Base-by-base conservation (phyloP, 2,329 filamentous ascomycete species). In the Talaromyces sp. region DNA sequence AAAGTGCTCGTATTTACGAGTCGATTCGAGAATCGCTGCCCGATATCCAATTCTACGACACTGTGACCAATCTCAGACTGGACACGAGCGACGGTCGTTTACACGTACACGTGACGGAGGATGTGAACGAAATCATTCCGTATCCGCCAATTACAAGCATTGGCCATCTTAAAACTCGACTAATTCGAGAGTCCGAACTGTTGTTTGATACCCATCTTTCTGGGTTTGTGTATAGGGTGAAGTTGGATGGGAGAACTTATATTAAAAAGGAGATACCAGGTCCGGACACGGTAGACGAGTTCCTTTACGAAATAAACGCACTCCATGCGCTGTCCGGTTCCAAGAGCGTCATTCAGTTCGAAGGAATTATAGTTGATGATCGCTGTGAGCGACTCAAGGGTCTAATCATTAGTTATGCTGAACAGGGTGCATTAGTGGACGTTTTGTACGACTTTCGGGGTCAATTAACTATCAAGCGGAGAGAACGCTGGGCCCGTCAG, bases 241-340 rank as follows among this genome's bases (percentile, higher is more conserved):
- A 80, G 14, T 85, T 92, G 40, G 81, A 85, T 62, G 87, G 85
- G 9, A 79, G 83, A 61, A 79, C 86, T 1, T 89, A 92, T 69
- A 96, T 99, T 77, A 98, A 98, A 76, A 99, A 99, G 75, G 95
- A 99, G 72, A 98, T 99, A 16, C 95, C 95, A 0, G 93, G 94
- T 1, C 94, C 93, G 2, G 94, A 98, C 69, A 95, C 91, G 0
- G 89, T 98, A 23, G 94, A 98, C 65, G 95, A 98, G 73, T 99
- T 99, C 70, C 81, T 98, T 2, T 99, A 99, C 74, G 95, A 99
- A 77, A 90, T 97, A 73, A 97, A 98, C 73, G 94, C 94, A 3
- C 85, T 99, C n/a, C 88, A 90, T 73, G 86, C 87, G 33, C 81
- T 99, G 16, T 82, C 84, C 50, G 86, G 85, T 61, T 91, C 91